These are phyloP conservation scores for Dothideomycetes sp. DNA, from an alignment of 2,329 filamentous ascomycete genomes.

Conservation along the genomic window DNA sequence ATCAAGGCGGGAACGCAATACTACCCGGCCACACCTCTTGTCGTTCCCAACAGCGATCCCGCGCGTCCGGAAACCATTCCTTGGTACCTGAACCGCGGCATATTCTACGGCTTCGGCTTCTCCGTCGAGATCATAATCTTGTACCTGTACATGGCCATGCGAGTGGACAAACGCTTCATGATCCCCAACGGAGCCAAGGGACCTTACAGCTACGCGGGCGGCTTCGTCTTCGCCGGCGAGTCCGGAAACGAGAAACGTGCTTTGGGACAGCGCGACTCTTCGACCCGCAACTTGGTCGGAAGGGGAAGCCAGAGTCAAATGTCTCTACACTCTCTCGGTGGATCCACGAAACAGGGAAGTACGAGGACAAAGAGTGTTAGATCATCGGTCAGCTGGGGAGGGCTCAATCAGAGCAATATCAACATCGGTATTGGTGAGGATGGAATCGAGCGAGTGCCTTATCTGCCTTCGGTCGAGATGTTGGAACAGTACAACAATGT, in stretches of 20 bases:
- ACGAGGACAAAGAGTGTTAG: background rate
- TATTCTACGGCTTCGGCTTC: constrained; percentile 76
- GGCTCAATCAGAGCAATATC: constrained; percentile 20
- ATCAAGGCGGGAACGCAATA: constrained; percentile 58
- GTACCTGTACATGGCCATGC: constrained; percentile 53
- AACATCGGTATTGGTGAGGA: constrained; percentile 21
- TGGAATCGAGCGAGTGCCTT: constrained; percentile 20
- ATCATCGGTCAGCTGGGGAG: constrained; percentile 22
- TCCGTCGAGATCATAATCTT: constrained; percentile 63
- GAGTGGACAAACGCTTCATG: constrained; percentile 68
- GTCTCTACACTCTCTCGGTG: constrained; percentile 11
- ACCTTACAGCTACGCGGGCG: constrained; percentile 26
- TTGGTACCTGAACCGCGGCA: constrained; percentile 61
- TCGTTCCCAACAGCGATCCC: constrained; percentile 9
- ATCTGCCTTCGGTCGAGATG: constrained; percentile 19
- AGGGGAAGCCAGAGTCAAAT: too few species aligned
- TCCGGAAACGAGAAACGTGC: constrained; percentile 22
- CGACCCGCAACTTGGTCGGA: constrained; percentile 18
- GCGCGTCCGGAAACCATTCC: constrained; percentile 43
- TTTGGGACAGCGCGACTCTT: constrained; percentile 18
- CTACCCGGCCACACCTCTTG: constrained; percentile 35
- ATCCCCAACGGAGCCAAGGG: constrained; percentile 60
- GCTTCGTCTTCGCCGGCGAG: constrained; percentile 18
- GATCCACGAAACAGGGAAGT: background rate
- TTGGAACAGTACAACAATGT: too few species aligned